Percentiles rank a stretch among this genome's conserved stretches.
phyloP scores from a whole-genome alignment of 805 yeast species.

The Saturnispora gosingensis region DNA sequence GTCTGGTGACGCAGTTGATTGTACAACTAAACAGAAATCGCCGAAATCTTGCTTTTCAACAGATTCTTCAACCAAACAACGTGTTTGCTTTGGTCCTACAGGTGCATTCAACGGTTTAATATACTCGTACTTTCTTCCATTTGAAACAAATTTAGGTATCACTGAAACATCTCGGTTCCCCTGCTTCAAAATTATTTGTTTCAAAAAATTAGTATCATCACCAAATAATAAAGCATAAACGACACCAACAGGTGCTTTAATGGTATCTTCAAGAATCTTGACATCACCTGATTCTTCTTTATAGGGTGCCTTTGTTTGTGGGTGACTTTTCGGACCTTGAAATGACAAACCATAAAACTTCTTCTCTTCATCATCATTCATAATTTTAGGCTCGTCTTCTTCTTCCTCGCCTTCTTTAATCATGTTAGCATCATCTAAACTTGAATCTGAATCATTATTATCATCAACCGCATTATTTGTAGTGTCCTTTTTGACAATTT shows the following conservation, averaged over 20 bases:
- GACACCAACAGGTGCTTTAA: conserved; percentile 55
- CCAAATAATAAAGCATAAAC: conserved; percentile 57
- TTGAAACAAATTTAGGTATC: conserved; percentile 31
- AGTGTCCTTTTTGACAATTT: conserved; percentile 11
- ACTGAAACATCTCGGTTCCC: conserved; percentile 54
- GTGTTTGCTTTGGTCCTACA: conserved; percentile 71
- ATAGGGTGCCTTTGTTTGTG: conserved; percentile 33
- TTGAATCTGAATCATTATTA: conserved; percentile 20
- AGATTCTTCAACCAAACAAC: conserved; percentile 53
- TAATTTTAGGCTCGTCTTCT: conserved; percentile 1
- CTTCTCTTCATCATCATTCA: conserved; percentile 17
- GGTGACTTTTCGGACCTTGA: conserved; percentile 31
- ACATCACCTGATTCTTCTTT: conserved; percentile 40
- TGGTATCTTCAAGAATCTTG: conserved; percentile 41
- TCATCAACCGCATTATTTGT: neutral
- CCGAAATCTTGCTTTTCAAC: conserved; percentile 44
- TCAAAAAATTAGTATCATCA: conserved; percentile 37
- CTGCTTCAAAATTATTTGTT: conserved; percentile 43
- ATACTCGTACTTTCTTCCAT: conserved; percentile 43
- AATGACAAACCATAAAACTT: conserved; percentile 31
- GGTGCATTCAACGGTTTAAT: conserved; percentile 57
- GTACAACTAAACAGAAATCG: conserved; percentile 39
- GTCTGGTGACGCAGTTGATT: conserved; percentile 63
- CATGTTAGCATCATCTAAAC: conserved; percentile 27
- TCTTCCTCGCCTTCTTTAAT: conserved; percentile 22